These are phyloP conservation scores for Turritis glabra DNA, from an alignment of 345 rosid species.

Conservation along the genomic window DNA sequence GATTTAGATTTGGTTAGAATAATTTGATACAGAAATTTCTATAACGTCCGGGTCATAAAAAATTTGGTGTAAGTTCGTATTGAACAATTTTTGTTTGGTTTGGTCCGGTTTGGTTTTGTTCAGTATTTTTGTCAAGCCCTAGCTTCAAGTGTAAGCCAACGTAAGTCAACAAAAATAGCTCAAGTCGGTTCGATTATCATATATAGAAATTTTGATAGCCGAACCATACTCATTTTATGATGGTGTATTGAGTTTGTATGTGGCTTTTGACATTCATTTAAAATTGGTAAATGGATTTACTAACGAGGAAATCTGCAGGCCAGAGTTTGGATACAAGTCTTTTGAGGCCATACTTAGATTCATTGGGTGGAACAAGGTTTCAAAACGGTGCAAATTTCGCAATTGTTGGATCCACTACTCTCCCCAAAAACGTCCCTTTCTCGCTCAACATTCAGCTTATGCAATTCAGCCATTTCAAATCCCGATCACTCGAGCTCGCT, in stretches of 20 bases:
- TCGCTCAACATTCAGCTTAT: conserved; percentile 65
- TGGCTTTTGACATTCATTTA: too few relatives aligned
- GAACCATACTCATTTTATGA: neutral
- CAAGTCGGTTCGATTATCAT: too few relatives aligned
- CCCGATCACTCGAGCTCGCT: conserved; percentile 56
- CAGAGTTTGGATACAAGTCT: conserved; percentile 67
- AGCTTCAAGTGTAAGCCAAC: neutral
- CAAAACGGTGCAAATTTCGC: conserved; percentile 82
- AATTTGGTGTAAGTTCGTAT: too few relatives aligned
- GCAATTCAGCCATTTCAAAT: conserved; percentile 82
- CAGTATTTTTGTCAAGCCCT: too few relatives aligned
- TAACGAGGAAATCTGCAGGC: conserved; percentile 51
- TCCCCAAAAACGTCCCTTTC: conserved; percentile 69
- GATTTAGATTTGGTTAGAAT: too few relatives aligned
- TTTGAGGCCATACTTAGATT: conserved; percentile 67
- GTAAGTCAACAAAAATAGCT: too few relatives aligned
- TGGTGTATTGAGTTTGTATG: neutral
- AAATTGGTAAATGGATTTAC: neutral
- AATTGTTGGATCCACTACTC: conserved; percentile 70
- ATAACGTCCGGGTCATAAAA: too few relatives aligned
- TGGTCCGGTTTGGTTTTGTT: too few relatives aligned
- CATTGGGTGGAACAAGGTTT: conserved; percentile 57
- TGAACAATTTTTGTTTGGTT: too few relatives aligned
- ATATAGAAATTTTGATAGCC: too few relatives aligned
- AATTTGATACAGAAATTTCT: neutral